These are phyloP conservation scores for Suhomyces prunicola DNA, from an alignment of 805 yeast species.

Conservation along the genomic window DNA sequence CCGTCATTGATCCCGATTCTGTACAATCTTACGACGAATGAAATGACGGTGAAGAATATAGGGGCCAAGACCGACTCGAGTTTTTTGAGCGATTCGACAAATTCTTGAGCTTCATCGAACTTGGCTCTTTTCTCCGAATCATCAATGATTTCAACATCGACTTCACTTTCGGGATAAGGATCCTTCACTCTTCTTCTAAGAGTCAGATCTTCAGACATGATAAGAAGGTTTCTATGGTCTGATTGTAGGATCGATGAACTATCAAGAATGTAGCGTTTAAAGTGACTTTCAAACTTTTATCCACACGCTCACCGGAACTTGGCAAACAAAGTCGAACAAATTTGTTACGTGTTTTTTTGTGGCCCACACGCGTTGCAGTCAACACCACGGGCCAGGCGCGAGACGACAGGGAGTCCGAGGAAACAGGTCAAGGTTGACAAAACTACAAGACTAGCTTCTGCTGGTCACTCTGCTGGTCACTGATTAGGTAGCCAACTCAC, in stretches of 20 bases:
- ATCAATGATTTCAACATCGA: constrained; percentile 2
- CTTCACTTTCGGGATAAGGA: constrained; percentile 1
- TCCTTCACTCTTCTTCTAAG: constrained; percentile 18
- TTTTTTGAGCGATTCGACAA: constrained; percentile 18
- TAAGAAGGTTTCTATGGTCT: background rate
- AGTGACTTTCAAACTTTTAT: background rate
- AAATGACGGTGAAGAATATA: constrained; percentile 32
- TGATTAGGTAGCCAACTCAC: background rate
- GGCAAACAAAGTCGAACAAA: background rate
- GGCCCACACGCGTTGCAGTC: constrained; percentile 2
- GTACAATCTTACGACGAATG: constrained; percentile 61
- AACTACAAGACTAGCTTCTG: too few species aligned
- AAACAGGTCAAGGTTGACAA: too few species aligned
- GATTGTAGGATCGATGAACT: background rate
- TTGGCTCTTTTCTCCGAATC: constrained; percentile 20
- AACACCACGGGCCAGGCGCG: background rate
- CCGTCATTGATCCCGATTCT: constrained; percentile 64
- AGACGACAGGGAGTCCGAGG: background rate
- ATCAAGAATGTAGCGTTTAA: background rate
- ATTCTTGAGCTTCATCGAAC: constrained; percentile 26
- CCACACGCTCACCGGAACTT: background rate
- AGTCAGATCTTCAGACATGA: constrained; percentile 19
- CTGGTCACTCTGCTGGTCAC: background rate
- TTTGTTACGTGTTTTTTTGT: constrained; percentile 1
- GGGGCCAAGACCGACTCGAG: constrained; percentile 31